Evolutionary conservation across 495 filamentous ascomycete species (phyloP), one percentile per base, ranked within the genome.

Genomic region (Pyrenula massariospora): DNA sequence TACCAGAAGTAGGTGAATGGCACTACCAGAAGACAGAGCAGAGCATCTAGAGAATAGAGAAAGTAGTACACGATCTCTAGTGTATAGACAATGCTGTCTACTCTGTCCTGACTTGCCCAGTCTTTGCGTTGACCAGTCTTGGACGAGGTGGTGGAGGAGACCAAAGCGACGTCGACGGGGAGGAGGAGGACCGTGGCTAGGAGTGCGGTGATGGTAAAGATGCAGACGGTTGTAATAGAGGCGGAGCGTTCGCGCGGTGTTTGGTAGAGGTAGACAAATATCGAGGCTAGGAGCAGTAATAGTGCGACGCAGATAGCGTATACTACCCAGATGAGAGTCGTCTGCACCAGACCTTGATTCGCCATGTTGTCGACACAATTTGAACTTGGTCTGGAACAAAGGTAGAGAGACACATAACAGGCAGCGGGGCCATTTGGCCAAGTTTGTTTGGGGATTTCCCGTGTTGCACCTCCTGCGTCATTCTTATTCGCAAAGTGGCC

Each of bases 1-100:
- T 94, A 95, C 83, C 84, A 96, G 70, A 99, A 99, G 71, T 97
- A 99, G 12, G 90, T 84, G 66, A 99, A 99, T 1, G 93, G 93
- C 20, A 96, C 84, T 20, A 95, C 82, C 31, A 98, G 64, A 42
- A 99, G 76, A 66, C 94, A 97, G 12, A 99, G 84, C 1, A 95
- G 67, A 1, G 91, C 91, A 70, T 99, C 94, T 58, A 95, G 68
- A 25, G 86, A 92, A 70, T 97, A 99, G 0, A 97, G 77, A 0
- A 82, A 77, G 69, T 97, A 99, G 69, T 97, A 99, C 53, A 96
- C 84, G 57, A 93, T 81, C 63, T 87, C 88, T 48, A 99, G 74
- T 0, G 88, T 87, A 25, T 81, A 75, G 2, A 88, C 72, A 52
- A 97, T 95, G 55, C 76, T 76, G 57, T 88, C 77, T 54, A 99